Evolutionary conservation across 768 basidiomycete species (phyloP).

Genomic region (Hericium coralloides): DNA sequence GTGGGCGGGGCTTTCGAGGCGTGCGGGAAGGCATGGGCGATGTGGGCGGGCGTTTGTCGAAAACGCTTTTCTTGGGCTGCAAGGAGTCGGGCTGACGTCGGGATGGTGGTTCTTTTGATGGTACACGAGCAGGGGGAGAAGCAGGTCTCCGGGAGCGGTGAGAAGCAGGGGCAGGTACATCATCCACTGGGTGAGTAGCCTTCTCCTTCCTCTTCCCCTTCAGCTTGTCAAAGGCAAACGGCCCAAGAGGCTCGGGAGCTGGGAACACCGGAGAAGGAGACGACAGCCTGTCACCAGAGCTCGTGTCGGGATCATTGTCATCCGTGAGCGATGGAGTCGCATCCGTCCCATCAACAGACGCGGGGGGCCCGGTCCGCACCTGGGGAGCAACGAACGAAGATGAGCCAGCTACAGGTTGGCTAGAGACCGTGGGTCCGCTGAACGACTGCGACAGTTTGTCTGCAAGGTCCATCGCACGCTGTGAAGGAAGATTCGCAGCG

Average conservation of each 20-base stretch:
- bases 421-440: background rate
- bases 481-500: background rate
- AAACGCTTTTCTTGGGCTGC: conserved; percentile 23
- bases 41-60: conserved; percentile 51
- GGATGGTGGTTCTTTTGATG: background rate
- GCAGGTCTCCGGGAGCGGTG: too few species aligned
- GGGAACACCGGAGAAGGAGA: conserved; percentile 12
- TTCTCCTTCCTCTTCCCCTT: too few species aligned
- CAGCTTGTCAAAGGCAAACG: too few species aligned
- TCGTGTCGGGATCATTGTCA: background rate
- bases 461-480: background rate
- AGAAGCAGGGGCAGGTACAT: too few species aligned
- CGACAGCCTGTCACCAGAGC: conserved; percentile 6
- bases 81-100: background rate
- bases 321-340: conserved; percentile 14
- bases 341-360: conserved; percentile 13
- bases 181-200: too few species aligned
- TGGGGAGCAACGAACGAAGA: conserved; percentile 1
- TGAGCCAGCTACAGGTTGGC: background rate
- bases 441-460: background rate
- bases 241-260: background rate
- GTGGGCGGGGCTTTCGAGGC: conserved; percentile 51
- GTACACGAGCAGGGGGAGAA: background rate
- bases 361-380: conserved; percentile 8
- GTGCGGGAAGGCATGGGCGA: conserved; percentile 51